Conservation (phyloP, 139 green algal genomes). For the Eudorina sp. region DNA sequence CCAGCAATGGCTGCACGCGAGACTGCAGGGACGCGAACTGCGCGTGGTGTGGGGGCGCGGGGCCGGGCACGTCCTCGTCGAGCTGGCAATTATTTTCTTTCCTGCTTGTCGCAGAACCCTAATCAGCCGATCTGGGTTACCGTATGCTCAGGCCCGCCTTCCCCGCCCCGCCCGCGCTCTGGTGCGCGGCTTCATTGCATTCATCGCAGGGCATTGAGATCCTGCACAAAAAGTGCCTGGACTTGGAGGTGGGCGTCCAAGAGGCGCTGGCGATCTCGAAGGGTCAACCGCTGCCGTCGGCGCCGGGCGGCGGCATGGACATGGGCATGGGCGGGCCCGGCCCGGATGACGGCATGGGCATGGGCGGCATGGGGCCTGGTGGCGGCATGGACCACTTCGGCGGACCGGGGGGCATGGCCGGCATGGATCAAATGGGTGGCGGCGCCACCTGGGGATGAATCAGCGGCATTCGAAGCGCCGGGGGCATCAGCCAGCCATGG, state of each 20-base stretch:
- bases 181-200: not conserved
- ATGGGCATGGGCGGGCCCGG: not conserved
- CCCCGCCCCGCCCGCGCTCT: not conserved
- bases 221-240: slow-evolving; percentile 33
- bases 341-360: not conserved
- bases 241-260: slow-evolving; percentile 10
- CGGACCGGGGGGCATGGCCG: not conserved
- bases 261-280: not conserved
- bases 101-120: too few relatives aligned
- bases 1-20: too few relatives aligned
- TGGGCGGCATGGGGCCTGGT: not conserved
- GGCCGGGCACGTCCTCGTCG: too few relatives aligned
- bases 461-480: too few relatives aligned
- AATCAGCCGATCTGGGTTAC: too few relatives aligned
- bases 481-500: too few relatives aligned
- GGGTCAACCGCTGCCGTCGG: not conserved
- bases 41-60: too few relatives aligned
- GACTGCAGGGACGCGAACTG: too few relatives aligned
- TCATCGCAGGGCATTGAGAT: not conserved
- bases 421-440: not conserved
- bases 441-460: too few relatives aligned
- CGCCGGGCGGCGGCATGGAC: not conserved
- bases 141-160: too few relatives aligned
- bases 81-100: too few relatives aligned
- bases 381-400: slow-evolving; percentile 25